phyloP scores from a whole-genome alignment of 371 early-diverging fungal genomes.

The Mucor piriformis region DNA sequence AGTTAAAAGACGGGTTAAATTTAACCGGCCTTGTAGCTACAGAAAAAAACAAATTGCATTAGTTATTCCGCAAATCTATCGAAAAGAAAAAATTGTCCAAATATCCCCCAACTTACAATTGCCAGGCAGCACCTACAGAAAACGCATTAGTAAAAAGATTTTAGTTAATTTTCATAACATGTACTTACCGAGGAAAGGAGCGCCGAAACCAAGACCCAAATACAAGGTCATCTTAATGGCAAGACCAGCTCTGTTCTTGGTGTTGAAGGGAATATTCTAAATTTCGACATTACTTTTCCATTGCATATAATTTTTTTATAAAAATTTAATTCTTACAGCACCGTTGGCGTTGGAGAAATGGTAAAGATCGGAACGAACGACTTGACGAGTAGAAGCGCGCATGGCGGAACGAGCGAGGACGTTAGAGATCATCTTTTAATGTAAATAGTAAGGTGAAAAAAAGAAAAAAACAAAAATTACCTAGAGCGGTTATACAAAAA shows the following conservation, averaged over 20 bases:
- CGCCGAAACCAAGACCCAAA: conserved; percentile 58
- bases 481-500: neutral
- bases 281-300: neutral
- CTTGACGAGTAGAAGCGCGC: conserved; percentile 45
- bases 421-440: conserved; percentile 40
- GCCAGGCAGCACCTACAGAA: conserved; percentile 40
- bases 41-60: conserved; percentile 7
- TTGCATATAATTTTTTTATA: neutral
- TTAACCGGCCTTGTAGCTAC: conserved; percentile 53
- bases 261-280: conserved; percentile 67
- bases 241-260: conserved; percentile 64
- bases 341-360: conserved; percentile 54
- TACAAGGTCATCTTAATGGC: conserved; percentile 55
- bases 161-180: neutral
- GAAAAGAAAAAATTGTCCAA: neutral
- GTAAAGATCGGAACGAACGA: conserved; percentile 54
- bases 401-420: conserved; percentile 53
- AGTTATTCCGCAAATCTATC: neutral
- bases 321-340: conserved; percentile 26
- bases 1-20: conserved; percentile 3
- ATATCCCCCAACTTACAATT: conserved; percentile 43
- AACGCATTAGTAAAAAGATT: too few relatives aligned
- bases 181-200: conserved; percentile 60
- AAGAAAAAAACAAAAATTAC: neutral
- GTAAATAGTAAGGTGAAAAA: conserved; percentile 10